Evolutionary conservation across 1,284 basidiomycete species (phyloP).

Genomic region (Flammula alnicola): DNA sequence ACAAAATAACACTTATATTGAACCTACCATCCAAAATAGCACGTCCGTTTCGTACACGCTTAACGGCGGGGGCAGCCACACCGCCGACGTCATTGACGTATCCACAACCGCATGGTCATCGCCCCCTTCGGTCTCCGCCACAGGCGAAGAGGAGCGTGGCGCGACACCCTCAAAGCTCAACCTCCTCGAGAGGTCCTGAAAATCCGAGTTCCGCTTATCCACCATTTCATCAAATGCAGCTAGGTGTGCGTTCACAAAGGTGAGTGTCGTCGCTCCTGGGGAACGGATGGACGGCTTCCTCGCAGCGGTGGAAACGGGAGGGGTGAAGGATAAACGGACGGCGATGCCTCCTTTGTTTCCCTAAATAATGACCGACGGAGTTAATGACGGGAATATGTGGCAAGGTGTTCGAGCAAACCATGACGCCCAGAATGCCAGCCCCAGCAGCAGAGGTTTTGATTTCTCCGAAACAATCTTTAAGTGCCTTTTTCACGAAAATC

Average conservation of each 20-base stretch:
- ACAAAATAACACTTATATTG: not conserved
- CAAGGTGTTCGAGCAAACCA: slow-evolving; percentile 49
- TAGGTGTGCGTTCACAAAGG: slow-evolving; percentile 78
- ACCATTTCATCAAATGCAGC: slow-evolving; percentile 81
- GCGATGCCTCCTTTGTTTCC: slow-evolving; percentile 80
- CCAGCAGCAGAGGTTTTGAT: slow-evolving; percentile 57
- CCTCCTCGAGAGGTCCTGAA: slow-evolving; percentile 62
- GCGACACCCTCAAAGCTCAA: slow-evolving; percentile 46
- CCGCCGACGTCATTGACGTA: slow-evolving; percentile 12
- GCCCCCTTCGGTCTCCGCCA: not conserved
- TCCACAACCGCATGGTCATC: not conserved
- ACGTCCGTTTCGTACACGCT: slow-evolving; percentile 64
- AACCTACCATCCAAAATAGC: slow-evolving; percentile 74
- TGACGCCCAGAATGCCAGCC: slow-evolving; percentile 73
- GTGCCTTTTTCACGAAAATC: slow-evolving; percentile 59
- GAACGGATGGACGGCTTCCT: slow-evolving; percentile 6
- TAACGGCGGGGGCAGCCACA: slow-evolving; percentile 28
- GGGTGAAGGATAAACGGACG: slow-evolving; percentile 60
- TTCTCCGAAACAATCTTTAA: slow-evolving; percentile 55
- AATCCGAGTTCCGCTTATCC: slow-evolving; percentile 72
- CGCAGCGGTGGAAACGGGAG: slow-evolving; percentile 30
- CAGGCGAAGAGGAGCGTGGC: not conserved
- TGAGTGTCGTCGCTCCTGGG: slow-evolving; percentile 52
- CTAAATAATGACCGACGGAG: slow-evolving; percentile 38
- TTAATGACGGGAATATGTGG: not conserved